These are phyloP conservation scores for Rhizophagus prolifer DNA, from an alignment of 192 early-diverging fungal genomes.

Conservation along the genomic window DNA sequence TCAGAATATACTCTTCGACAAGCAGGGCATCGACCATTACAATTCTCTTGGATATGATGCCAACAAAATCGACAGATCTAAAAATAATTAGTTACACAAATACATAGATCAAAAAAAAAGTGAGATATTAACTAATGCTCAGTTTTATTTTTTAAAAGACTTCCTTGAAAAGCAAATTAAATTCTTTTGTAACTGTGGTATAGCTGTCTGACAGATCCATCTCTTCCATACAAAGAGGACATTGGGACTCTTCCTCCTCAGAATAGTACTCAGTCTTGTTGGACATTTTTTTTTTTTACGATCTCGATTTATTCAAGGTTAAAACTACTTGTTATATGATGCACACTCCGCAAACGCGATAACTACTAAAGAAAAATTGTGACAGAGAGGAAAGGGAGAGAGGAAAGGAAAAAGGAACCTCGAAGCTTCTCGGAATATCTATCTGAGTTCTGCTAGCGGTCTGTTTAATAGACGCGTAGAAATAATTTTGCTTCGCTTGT, in stretches of 20 bases:
- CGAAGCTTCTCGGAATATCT: neutral
- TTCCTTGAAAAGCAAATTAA: neutral
- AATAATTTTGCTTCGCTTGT: neutral
- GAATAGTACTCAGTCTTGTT: constrained; percentile 33
- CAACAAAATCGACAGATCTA: constrained; percentile 99
- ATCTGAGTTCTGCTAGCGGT: neutral
- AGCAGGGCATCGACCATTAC: constrained; percentile 93
- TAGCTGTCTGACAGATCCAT: constrained; percentile 86
- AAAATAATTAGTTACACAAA: constrained; percentile 13
- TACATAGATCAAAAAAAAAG: neutral
- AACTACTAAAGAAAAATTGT: neutral
- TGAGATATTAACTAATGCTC: neutral
- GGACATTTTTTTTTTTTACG: constrained; percentile 1
- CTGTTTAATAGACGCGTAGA: neutral
- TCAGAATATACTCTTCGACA: constrained; percentile 90
- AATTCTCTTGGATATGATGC: constrained; percentile 94
- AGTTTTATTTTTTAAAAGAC: neutral
- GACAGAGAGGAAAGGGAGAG: neutral
- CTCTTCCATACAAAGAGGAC: constrained; percentile 98
- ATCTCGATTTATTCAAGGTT: neutral
- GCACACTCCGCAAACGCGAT: neutral
- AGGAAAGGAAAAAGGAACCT: neutral
- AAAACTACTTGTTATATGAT: neutral
- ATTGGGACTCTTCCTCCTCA: constrained; percentile 92
- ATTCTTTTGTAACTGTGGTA: neutral